A percentile compares a stretch with the other conserved stretches of the same genome.
Conservation (phyloP, 352 stramenopile species). For the Phytophthora litchii region DNA sequence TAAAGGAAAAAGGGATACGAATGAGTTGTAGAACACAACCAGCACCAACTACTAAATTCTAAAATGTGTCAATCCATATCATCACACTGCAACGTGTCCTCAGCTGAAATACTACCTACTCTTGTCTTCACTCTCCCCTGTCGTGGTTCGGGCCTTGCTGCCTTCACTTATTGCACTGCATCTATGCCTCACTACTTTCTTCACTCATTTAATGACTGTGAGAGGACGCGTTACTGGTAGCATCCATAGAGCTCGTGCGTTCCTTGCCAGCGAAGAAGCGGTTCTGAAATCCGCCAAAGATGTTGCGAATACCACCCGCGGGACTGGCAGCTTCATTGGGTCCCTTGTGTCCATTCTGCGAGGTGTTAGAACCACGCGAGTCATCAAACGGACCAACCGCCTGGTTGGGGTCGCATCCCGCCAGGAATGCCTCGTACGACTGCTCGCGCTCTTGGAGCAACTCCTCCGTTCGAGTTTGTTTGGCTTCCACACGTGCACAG, state of each 20-base stretch:
- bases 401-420: conserved; percentile 52
- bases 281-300: conserved; percentile 75
- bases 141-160: background rate
- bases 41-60: conserved; percentile 38
- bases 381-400: conserved; percentile 22
- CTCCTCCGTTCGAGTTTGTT: conserved; percentile 78
- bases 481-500: conserved; percentile 63
- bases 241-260: conserved; percentile 63
- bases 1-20: background rate
- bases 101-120: conserved; percentile 27
- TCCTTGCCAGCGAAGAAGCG: conserved; percentile 75
- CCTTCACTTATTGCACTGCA: conserved; percentile 22
- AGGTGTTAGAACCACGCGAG: conserved; percentile 35
- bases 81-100: conserved; percentile 9
- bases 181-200: conserved; percentile 26
- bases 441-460: conserved; percentile 67
- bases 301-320: conserved; percentile 52
- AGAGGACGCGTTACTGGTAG: conserved; percentile 39
- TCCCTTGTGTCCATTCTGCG: conserved; percentile 43
- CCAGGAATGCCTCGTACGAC: conserved; percentile 82
- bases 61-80: conserved; percentile 35
- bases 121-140: conserved; percentile 10
- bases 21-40: conserved; percentile 18
- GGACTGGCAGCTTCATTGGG: conserved; percentile 46
- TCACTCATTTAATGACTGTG: conserved; percentile 32